These are phyloP conservation scores for Carex pumila DNA, from an alignment of 176 grass and related monocot species.

Conservation along the genomic window DNA sequence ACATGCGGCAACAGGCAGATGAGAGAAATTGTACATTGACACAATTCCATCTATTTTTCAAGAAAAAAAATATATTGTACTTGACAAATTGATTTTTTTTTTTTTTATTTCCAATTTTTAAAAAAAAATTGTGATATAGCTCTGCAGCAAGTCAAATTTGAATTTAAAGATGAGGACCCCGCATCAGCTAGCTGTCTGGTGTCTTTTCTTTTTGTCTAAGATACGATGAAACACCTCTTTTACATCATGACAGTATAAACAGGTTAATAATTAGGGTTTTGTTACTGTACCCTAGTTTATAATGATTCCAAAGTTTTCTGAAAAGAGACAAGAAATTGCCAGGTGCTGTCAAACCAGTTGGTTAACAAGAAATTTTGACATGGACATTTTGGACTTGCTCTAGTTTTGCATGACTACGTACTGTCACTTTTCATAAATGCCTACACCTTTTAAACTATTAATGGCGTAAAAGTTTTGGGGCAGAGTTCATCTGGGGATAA, in stretches of 20 bases:
- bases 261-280: background rate
- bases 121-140: background rate
- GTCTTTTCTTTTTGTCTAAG: background rate
- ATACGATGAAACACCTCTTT: background rate
- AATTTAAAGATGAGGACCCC: background rate
- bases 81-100: no score
- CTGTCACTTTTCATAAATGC: background rate
- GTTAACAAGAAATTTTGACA: background rate
- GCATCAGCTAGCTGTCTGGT: background rate
- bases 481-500: background rate
- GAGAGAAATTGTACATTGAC: no score
- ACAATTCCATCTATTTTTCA: no score
- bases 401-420: background rate
- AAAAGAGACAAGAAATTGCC: background rate
- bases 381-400: background rate
- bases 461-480: background rate
- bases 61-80: no score
- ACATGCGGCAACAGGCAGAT: no score
- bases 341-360: background rate
- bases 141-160: background rate
- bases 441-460: conserved; percentile 1
- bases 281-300: background rate
- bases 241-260: background rate
- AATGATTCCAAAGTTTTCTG: background rate
- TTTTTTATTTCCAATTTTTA: no score